Evolutionary conservation across 129 eudicot species (phyloP), one percentile per base, ranked within the genome.

Genomic region (Gnaphalium uliginosum): DNA sequence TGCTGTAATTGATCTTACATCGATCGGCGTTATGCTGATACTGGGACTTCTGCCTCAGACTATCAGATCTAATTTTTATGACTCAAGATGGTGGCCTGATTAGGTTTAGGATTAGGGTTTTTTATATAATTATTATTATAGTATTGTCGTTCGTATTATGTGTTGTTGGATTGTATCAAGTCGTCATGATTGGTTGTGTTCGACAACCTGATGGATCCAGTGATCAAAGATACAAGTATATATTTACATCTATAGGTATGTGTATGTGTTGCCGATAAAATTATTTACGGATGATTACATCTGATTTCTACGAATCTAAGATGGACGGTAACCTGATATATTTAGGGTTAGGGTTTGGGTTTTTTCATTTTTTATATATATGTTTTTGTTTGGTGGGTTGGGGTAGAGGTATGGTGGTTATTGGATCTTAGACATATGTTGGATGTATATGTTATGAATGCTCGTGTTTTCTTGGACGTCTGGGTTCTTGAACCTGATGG

Each of bases 11-110:
- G 32, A 29, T 29, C 32, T 4, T 54, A n/a, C 8, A 56, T n/a
- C 10, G 56, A 41, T 67, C 41, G 15, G 41, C 1, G 41, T 17
- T 59, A 59, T 33, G 66, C 15, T 54, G 58, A 54, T 76, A 33
- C 33, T 56, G 46, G 21, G 68, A 73, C 69, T n/a, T 4, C 14
- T 18, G 13, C 63, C 4, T n/a, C 43, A 32, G 8, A 77, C 39
- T 43, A 68, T 27, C 18, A 6, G 25, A 59, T 77, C 39, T 77
- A 24, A 3, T 73, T 73, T 22, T 73, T 22, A 57, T 50, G 77
- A 37, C 59, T 73, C 69, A 13, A 58, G 68, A 26, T 17, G 74
- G 74, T 56, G 26, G 57, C 19, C 57, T 21, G 15, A 56, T 54
- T 50, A 32, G 37, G 66, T 67, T 22, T 57, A 66, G 56, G 41